These are phyloP conservation scores for Trametes gibbosa DNA, from an alignment of 768 basidiomycete genomes.

Conservation along the genomic window DNA sequence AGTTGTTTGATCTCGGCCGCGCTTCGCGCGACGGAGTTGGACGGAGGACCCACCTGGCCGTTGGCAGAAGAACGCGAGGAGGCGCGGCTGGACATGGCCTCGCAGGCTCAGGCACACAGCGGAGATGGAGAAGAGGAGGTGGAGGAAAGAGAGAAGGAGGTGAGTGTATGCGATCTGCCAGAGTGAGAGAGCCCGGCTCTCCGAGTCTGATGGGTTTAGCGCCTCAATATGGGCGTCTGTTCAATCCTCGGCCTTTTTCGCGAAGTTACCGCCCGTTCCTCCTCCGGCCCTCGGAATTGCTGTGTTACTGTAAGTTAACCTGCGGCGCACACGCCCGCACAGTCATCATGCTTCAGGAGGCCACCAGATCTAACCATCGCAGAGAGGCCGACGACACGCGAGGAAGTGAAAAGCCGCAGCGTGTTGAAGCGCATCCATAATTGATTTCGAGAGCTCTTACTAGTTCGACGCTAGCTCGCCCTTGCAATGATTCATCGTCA, in stretches of 20 bases:
- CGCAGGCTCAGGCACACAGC: conserved; percentile 3
- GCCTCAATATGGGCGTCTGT: conserved; percentile 10
- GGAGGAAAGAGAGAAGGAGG: neutral
- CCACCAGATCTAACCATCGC: neutral
- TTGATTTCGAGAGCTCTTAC: no score
- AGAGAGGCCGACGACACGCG: no score
- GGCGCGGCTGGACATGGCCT: conserved; percentile 16
- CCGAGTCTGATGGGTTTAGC: neutral
- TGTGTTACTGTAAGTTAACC: no score
- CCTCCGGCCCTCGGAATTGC: neutral
- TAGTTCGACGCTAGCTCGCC: no score
- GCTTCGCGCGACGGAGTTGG: neutral
- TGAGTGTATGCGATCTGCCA: neutral
- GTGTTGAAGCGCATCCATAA: no score
- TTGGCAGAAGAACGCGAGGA: conserved; percentile 7
- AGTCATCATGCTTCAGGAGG: neutral
- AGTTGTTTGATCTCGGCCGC: neutral
- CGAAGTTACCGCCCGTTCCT: neutral
- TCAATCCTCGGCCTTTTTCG: neutral
- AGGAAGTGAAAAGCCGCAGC: no score
- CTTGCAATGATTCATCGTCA: no score
- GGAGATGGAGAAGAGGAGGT: neutral
- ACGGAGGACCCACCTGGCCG: conserved; percentile 6
- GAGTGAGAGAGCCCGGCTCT: neutral
- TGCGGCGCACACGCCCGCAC: neutral